Evolutionary conservation across 768 basidiomycete genomes (phyloP).

Genomic region (Russula sp.): DNA sequence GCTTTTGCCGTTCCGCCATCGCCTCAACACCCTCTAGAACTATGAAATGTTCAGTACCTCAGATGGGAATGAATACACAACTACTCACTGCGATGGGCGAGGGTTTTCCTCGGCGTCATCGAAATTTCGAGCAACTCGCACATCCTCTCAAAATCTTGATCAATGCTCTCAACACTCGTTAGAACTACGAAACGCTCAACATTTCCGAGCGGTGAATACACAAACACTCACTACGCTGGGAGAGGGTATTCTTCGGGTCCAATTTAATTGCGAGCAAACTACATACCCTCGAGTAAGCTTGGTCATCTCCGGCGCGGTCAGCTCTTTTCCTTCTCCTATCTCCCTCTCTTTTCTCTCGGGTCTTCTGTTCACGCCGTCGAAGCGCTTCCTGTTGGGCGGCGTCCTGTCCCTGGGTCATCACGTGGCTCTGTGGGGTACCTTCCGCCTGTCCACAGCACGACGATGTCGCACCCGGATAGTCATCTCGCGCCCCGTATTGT

Average conservation of each 20-base stretch:
- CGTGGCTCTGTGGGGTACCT: background rate
- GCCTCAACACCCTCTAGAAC: background rate
- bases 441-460: background rate
- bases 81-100: constrained; percentile 2
- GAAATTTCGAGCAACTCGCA: background rate
- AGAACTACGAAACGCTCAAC: too few relatives aligned
- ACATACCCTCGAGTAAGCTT: background rate
- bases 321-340: background rate
- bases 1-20: background rate
- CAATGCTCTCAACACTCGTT: too few relatives aligned
- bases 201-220: too few relatives aligned
- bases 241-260: background rate
- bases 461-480: too few relatives aligned
- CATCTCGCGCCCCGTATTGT: background rate
- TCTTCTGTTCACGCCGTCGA: background rate
- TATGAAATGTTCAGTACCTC: background rate
- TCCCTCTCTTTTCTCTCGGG: background rate
- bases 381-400: background rate
- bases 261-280: background rate
- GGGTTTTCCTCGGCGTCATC: background rate
- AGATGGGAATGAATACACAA: too few relatives aligned
- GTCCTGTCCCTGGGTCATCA: background rate
- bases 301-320: background rate
- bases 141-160: too few relatives aligned
- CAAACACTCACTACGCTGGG: constrained; percentile 1